Evolutionary conservation across 2,329 filamentous ascomycete species (phyloP), one percentile per base, ranked within the genome.

Genomic region (Microdochium trichocladiopsis): DNA sequence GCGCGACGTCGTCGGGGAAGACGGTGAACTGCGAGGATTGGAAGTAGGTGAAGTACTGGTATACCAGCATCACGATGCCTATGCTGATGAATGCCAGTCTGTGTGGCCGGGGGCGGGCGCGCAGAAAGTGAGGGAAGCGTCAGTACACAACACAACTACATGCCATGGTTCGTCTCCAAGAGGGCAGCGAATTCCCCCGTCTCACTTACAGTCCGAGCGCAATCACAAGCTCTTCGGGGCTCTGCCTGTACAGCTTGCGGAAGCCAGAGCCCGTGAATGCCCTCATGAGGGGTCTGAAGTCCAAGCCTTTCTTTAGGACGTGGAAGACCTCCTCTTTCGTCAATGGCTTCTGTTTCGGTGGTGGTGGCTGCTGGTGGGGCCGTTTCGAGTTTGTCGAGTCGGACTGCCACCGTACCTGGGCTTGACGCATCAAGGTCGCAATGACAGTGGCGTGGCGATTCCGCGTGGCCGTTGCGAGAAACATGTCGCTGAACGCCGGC

Each of bases 1-100:
- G 85, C 10, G 88, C 88, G 31, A 93, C 83, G 1, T 83, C 77
- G 43, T 87, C 81, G 2, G 89, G 89, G 64, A 77, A 83, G 53
- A 70, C 72, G 50, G 77, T 81, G 60, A 82, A 80, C 53, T 81
- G 74, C 25, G 69, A 63, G 51, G 76, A 72, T 61, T 82, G 76
- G 64, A 82, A 83, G 57, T 79, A 79, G 57, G 70, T 70, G 56
- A 79, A 76, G 67, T 81, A 82, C 49, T 75, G 64, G 54, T 68
- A 69, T 33, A 67, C 56, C 23, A 69, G 64, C 58, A 75, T 76
- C 24, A 61, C 62, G 9, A 66, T 55, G n/a, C 69, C 60, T 45
- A 61, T 64, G 18, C 63, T 58, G 11, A 65, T 56, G 12, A 57
- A 64, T 8, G 60, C 61, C 25, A 77, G 62, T 25, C 74, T 76